Base-by-base conservation (phyloP, 345 rosid species). In the Pistacia vera region DNA sequence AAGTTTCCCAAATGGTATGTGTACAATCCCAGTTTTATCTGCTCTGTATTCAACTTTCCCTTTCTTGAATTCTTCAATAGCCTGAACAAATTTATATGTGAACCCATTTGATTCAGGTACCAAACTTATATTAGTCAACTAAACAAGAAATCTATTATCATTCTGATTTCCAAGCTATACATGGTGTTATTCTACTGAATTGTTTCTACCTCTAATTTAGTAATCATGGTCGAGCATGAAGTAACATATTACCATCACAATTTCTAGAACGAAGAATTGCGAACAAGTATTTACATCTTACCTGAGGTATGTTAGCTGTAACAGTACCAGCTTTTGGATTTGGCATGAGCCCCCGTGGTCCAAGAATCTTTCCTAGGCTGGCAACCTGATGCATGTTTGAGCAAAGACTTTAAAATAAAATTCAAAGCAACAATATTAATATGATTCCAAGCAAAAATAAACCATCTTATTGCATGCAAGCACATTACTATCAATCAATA, bases 261-360 rank as follows among this genome's bases (percentile, higher is more conserved):
- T 2, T 38, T 22, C 64, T 20, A 5, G 44, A 55, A 41, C 8
- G 59, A 48, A 72, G 36, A 61, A 33, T 56, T 61, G 11, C 41
- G 13, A n/a, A 57, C 36, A 78, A 63, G 46, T 18, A 46, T 44
- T 51, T 7, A 33, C 46, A 71, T 28, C 57, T 72, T 79, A 96
- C 98, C 98, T 91, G 97, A 73, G 97, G 95, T 80, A 93, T 86
- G 78, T 93, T 89, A 14, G 94, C 79, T 61, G 98, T 81, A 77
- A 96, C 97, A 13, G 99, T 96, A 55, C 97, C 99, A 62, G 98
- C 98, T 87, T 96, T 96, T 22, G 99, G 99, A 80, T 93, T 96
- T 46, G 99, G 99, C 99, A 96, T 96, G 81, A 96, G 95, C 76
- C 99, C 99, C 13, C 98, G 86, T 20, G 99, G 99, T 81, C 99